phyloP scores from a whole-genome alignment of 345 rosid genomes.

The Carallia brachiata region DNA sequence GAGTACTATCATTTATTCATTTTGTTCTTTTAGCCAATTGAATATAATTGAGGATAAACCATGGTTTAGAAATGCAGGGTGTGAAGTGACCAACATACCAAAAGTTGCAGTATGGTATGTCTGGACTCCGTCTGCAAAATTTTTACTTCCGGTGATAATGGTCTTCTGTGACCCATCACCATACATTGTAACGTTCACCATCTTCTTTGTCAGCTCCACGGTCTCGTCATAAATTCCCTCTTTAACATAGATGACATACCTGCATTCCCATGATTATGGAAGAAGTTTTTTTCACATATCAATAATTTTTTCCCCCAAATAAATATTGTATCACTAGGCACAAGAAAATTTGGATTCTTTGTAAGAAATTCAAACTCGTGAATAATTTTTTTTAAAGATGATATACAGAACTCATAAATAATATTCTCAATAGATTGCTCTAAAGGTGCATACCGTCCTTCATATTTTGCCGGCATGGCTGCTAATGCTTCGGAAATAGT shows the following conservation, averaged over 20 bases:
- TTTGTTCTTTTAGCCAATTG: too few relatives aligned
- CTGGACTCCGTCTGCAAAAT: slow-evolving; percentile 47
- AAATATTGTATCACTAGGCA: too few relatives aligned
- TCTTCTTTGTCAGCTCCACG: slow-evolving; percentile 49
- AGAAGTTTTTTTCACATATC: not conserved
- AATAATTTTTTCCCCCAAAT: too few relatives aligned
- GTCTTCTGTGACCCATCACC: slow-evolving; percentile 91
- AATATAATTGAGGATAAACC: too few relatives aligned
- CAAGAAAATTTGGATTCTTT: too few relatives aligned
- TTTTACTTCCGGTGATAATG: slow-evolving; percentile 63
- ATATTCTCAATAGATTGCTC: too few relatives aligned
- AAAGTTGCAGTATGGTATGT: slow-evolving; percentile 63
- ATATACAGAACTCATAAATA: too few relatives aligned
- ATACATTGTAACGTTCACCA: slow-evolving; percentile 54
- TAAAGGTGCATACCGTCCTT: slow-evolving; percentile 48
- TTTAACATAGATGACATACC: slow-evolving; percentile 71
- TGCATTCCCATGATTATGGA: slow-evolving; percentile 17
- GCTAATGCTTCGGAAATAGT: slow-evolving; percentile 60
- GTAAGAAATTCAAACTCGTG: too few relatives aligned
- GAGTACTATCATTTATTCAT: too few relatives aligned
- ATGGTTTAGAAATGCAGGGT: too few relatives aligned
- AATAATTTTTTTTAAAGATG: not conserved
- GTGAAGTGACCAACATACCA: slow-evolving; percentile 35
- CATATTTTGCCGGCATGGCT: slow-evolving; percentile 52
- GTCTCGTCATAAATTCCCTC: slow-evolving; percentile 63